phyloP scores from a whole-genome alignment of 768 basidiomycete genomes.

The Phaffia tasmanica region DNA sequence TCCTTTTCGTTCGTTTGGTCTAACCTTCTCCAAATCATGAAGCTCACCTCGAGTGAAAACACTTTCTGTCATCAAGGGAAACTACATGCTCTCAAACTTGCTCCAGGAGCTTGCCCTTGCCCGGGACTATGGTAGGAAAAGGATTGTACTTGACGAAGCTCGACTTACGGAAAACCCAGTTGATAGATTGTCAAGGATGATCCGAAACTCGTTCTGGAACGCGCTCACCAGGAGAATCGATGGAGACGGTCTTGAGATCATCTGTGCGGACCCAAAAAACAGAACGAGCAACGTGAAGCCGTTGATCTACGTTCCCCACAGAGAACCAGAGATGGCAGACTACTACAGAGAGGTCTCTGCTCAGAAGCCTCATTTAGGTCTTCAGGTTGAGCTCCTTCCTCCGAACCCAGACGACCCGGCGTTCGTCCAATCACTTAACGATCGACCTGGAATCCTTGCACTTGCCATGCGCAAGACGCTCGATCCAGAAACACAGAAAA shows the following conservation, averaged over 20 bases:
- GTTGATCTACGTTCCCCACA: constrained; percentile 86
- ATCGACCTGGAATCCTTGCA: constrained; percentile 85
- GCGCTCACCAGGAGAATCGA: constrained; percentile 93
- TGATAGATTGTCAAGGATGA: constrained; percentile 92
- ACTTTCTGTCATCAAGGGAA: constrained; percentile 51
- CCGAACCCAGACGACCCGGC: constrained; percentile 70
- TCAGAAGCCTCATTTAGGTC: constrained; percentile 84
- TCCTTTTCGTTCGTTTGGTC: background rate
- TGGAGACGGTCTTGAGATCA: constrained; percentile 91
- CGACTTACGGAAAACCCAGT: constrained; percentile 95
- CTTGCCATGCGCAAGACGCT: constrained; percentile 89
- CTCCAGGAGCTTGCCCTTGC: constrained; percentile 97
- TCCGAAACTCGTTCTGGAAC: constrained; percentile 96
- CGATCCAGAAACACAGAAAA: constrained; percentile 63
- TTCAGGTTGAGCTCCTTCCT: constrained; percentile 86
- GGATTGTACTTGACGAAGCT: constrained; percentile 97
- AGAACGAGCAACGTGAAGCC: constrained; percentile 79
- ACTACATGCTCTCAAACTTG: constrained; percentile 98
- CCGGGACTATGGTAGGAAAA: constrained; percentile 84
- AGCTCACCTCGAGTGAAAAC: background rate
- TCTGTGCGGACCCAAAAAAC: constrained; percentile 97
- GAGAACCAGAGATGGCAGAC: constrained; percentile 82
- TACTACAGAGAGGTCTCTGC: constrained; percentile 85
- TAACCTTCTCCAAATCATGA: background rate
- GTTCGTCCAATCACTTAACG: constrained; percentile 86